Evolutionary conservation across 2,329 filamentous ascomycete genomes (phyloP).

Genomic region (Fusarium buharicum): DNA sequence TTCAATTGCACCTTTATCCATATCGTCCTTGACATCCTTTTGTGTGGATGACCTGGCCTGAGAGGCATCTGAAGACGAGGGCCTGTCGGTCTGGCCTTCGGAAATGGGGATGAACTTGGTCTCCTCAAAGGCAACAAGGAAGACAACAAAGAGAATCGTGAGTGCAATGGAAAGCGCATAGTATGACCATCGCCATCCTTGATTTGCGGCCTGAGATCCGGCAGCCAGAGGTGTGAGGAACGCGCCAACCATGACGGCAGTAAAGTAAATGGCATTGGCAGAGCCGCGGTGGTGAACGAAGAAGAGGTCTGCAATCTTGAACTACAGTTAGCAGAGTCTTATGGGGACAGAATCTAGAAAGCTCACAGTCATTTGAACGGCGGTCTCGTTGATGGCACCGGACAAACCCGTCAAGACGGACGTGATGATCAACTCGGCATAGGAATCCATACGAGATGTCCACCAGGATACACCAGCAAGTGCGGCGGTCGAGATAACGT

Average conservation of each 20-base stretch:
- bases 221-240: constrained; percentile 48
- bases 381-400: constrained; percentile 54
- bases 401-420: constrained; percentile 49
- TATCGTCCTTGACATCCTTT: background rate
- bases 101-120: constrained; percentile 46
- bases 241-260: constrained; percentile 47
- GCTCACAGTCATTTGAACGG: constrained; percentile 52
- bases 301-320: constrained; percentile 49
- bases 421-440: constrained; percentile 42
- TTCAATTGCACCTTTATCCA: constrained; percentile 1
- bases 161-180: constrained; percentile 40
- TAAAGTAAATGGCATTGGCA: constrained; percentile 49
- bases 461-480: constrained; percentile 43
- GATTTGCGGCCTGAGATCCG: constrained; percentile 33
- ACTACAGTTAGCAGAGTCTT: background rate
- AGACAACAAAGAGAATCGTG: constrained; percentile 38
- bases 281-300: constrained; percentile 49
- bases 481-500: constrained; percentile 42
- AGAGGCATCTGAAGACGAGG: background rate
- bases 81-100: background rate
- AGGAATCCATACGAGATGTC: constrained; percentile 36
- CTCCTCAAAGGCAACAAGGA: constrained; percentile 44
- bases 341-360: accelerated
- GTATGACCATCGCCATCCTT: constrained; percentile 46
- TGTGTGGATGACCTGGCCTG: background rate